Percentiles rank a stretch among this genome's conserved stretches.
Evolutionary conservation across 1,284 basidiomycete genomes (phyloP).

Genomic region (Rhodotorula sp.): DNA sequence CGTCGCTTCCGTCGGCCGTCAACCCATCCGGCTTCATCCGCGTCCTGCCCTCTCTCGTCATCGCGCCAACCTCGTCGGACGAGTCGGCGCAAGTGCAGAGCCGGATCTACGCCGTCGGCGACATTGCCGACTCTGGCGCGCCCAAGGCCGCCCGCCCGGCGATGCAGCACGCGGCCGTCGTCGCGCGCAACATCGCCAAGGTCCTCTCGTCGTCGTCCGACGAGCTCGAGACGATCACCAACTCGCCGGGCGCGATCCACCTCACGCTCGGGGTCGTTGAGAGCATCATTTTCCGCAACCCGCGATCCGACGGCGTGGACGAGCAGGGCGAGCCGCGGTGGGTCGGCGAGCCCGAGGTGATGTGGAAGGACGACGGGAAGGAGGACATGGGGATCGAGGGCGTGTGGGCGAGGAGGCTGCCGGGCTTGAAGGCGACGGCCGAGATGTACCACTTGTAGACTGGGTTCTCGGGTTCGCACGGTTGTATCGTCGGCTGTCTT

Average conservation of each 20-base stretch:
- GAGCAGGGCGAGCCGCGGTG: background rate
- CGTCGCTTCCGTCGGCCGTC: constrained; percentile 53
- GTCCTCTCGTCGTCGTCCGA: constrained; percentile 21
- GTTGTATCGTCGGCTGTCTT: no score
- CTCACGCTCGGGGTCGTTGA: constrained; percentile 41
- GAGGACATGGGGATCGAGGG: constrained; percentile 41
- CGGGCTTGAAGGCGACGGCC: background rate
- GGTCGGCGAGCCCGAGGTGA: constrained; percentile 30
- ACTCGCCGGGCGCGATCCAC: constrained; percentile 35
- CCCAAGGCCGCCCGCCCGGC: constrained; percentile 59
- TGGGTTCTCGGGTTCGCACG: no score
- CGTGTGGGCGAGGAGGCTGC: constrained; percentile 40
- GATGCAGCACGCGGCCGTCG: constrained; percentile 44
- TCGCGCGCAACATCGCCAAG: constrained; percentile 49
- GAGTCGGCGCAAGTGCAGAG: constrained; percentile 54
- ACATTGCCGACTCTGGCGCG: constrained; percentile 66
- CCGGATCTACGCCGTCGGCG: constrained; percentile 68
- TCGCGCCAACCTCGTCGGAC: constrained; percentile 51
- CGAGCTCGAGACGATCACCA: background rate
- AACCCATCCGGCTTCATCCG: constrained; percentile 31
- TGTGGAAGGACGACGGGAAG: constrained; percentile 36
- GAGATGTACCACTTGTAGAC: constrained; percentile 17
- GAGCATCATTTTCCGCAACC: constrained; percentile 41
- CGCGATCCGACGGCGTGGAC: background rate
- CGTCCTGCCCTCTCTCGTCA: constrained; percentile 27